Percentiles rank a stretch among this genome's conserved stretches.
These are phyloP conservation scores for Rosellinia necatrix DNA, from an alignment of 2,329 filamentous ascomycete genomes.

Conservation along the genomic window DNA sequence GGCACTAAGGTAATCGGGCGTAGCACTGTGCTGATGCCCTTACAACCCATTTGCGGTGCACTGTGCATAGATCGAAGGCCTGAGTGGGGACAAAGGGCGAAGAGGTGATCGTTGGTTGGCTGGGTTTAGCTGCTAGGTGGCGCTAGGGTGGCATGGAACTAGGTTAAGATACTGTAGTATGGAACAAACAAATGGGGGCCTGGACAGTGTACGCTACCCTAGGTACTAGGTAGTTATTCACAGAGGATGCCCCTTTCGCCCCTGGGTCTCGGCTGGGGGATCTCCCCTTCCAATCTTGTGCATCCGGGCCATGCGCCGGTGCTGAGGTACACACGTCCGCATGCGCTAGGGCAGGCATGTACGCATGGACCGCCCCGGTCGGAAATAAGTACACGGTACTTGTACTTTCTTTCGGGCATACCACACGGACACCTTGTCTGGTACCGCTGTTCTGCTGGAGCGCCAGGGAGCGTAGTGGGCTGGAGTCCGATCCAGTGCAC, in stretches of 20 bases:
- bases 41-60: not conserved
- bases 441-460: conserved; percentile 1
- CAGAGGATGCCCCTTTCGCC: conserved; percentile 17
- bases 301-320: conserved; percentile 20
- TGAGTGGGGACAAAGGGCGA: conserved; percentile 25
- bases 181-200: conserved; percentile 4
- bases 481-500: too few species aligned
- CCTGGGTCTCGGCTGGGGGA: conserved; percentile 16
- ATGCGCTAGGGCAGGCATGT: not conserved
- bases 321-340: conserved; percentile 3
- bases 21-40: too few species aligned
- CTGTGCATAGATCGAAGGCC: conserved; percentile 3
- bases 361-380: conserved; percentile 21
- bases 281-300: conserved; percentile 24
- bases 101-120: conserved; percentile 11
- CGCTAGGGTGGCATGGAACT: conserved; percentile 16
- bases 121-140: not conserved
- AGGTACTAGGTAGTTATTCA: conserved; percentile 11
- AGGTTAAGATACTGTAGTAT: too few species aligned
- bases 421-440: not conserved
- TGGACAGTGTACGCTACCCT: too few species aligned
- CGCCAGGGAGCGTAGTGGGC: not conserved
- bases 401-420: not conserved
- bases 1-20: too few species aligned
- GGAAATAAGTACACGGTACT: conserved; percentile 19